Conservation (phyloP, 768 basidiomycete genomes). For the Auricularia auricula-judae region DNA sequence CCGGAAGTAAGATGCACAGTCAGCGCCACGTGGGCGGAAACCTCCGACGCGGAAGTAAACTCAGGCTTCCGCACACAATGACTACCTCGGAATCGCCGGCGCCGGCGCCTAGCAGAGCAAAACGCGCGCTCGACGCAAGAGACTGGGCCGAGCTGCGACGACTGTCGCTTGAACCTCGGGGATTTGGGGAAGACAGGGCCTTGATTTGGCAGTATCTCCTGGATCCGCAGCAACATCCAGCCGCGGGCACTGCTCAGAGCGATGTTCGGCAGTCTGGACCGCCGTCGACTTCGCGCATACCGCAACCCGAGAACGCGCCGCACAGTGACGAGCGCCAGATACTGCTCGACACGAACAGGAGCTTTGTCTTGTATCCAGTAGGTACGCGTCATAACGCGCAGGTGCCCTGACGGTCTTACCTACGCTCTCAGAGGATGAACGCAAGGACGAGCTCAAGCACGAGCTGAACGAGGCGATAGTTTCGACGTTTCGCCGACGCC, state of each 20-base stretch:
- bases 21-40: background rate
- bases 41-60: background rate
- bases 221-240: slow-evolving; percentile 10
- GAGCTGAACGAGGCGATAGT: slow-evolving; percentile 66
- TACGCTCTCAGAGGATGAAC: slow-evolving; percentile 12
- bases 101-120: background rate
- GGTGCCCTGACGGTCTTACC: background rate
- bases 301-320: slow-evolving; percentile 10
- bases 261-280: background rate
- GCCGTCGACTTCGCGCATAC: too few relatives aligned
- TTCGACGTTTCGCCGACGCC: slow-evolving; percentile 59
- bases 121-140: background rate
- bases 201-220: slow-evolving; percentile 41
- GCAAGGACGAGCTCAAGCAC: slow-evolving; percentile 43
- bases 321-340: slow-evolving; percentile 85
- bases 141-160: slow-evolving; percentile 38
- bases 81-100: background rate
- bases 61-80: background rate
- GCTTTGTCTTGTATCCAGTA: slow-evolving; percentile 87
- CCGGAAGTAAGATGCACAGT: background rate
- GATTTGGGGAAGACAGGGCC: slow-evolving; percentile 47
- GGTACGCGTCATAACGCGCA: slow-evolving; percentile 34
- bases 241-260: background rate
- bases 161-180: slow-evolving; percentile 44
- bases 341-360: slow-evolving; percentile 78